Percentiles rank a stretch among this genome's conserved stretches.
Conservation (phyloP, 106 monocot species). For the Cymbidium sinense region DNA sequence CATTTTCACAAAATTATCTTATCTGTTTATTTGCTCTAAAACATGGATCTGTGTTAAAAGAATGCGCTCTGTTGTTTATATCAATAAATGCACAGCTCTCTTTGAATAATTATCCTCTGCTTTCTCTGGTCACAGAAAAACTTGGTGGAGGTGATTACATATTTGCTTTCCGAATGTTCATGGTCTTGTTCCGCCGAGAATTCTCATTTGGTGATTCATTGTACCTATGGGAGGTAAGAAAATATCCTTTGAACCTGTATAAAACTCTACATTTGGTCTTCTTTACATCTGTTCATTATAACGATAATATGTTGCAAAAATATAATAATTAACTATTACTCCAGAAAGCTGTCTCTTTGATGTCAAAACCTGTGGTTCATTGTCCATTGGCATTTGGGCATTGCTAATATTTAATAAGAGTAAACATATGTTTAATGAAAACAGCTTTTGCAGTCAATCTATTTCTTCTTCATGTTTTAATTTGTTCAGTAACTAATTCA, state of each 20-base stretch:
- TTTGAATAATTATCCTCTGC: not conserved
- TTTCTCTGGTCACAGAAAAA: constrained; percentile 38
- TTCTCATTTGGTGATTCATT: constrained; percentile 90
- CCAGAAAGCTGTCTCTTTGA: not conserved
- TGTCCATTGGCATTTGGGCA: not conserved
- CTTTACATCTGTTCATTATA: not conserved
- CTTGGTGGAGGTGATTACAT: constrained; percentile 91
- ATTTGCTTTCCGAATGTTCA: constrained; percentile 93
- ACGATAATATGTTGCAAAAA: not conserved
- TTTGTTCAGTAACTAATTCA: not conserved
- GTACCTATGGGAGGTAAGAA: constrained; percentile 77
- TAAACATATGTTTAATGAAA: not conserved
- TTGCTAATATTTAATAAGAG: not conserved
- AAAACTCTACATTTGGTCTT: not conserved
- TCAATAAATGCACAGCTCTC: not conserved
- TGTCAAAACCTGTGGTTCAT: not conserved
- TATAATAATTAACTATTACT: not conserved
- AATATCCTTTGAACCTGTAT: not conserved
- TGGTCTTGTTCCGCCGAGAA: constrained; percentile 88
- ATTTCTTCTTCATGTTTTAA: not conserved
- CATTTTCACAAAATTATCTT: not conserved
- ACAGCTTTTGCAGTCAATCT: not conserved
- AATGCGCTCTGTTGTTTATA: not conserved
- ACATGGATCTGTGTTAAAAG: not conserved
- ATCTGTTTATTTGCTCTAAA: not conserved